phyloP scores from a whole-genome alignment of 371 early-diverging fungal species.

The Lichtheimia ramosa region DNA sequence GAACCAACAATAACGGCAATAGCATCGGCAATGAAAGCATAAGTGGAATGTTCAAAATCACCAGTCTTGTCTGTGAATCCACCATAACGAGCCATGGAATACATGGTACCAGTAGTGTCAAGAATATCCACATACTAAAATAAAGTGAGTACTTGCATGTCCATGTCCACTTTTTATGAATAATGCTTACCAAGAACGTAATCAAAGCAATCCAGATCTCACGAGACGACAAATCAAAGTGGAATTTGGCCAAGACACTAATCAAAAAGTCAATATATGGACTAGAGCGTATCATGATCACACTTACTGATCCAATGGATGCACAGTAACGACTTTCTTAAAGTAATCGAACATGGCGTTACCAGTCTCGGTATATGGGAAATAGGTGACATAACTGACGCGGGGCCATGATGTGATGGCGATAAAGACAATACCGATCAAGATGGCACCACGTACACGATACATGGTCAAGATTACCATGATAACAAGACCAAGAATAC shows the following conservation, averaged over 20 bases:
- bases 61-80: slow-evolving; percentile 73
- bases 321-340: slow-evolving; percentile 70
- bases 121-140: slow-evolving; percentile 72
- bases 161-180: background rate
- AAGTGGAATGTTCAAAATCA: slow-evolving; percentile 75
- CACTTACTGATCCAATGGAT: slow-evolving; percentile 45
- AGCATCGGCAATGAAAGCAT: slow-evolving; percentile 76
- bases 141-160: background rate
- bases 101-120: slow-evolving; percentile 80
- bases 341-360: slow-evolving; percentile 68
- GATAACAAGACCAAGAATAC: slow-evolving; percentile 72
- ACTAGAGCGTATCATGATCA: too few species aligned
- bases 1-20: slow-evolving; percentile 65
- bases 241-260: slow-evolving; percentile 56
- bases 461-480: slow-evolving; percentile 65
- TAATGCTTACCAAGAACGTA: slow-evolving; percentile 58
- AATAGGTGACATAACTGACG: slow-evolving; percentile 67
- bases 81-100: slow-evolving; percentile 78
- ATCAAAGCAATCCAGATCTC: slow-evolving; percentile 81
- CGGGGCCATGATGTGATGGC: slow-evolving; percentile 73
- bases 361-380: slow-evolving; percentile 68
- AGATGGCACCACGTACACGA: slow-evolving; percentile 72
- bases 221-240: slow-evolving; percentile 61
- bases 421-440: slow-evolving; percentile 73
- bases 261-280: background rate